Percentiles rank a stretch among this genome's conserved stretches.
Conservation (phyloP, 148 eudicot genomes). For the Pharnaceum exiguum region DNA sequence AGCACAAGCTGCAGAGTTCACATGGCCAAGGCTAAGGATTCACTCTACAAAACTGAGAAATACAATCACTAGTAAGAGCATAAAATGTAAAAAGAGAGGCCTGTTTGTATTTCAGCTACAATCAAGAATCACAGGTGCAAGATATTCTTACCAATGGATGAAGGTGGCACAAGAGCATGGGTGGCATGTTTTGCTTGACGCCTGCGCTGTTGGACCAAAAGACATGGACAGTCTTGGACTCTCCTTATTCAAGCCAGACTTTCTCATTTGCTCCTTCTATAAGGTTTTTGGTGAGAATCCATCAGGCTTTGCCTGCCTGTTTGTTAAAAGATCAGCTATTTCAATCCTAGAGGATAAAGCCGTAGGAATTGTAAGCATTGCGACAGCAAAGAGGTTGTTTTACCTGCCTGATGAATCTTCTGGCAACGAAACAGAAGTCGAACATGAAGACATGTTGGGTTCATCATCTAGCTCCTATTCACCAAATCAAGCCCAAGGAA, state of each 20-base stretch:
- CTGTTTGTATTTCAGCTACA: constrained; percentile 83
- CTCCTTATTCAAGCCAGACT: constrained; percentile 78
- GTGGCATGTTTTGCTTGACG: constrained; percentile 93
- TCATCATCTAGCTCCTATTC: constrained; percentile 22
- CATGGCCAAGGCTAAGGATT: constrained; percentile 84
- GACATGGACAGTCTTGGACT: constrained; percentile 92
- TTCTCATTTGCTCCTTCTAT: constrained; percentile 80
- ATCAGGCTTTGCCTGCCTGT: constrained; percentile 85
- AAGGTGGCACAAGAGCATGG: constrained; percentile 79
- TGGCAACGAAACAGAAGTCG: constrained; percentile 39
- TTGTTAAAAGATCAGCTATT: constrained; percentile 73
- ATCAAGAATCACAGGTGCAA: constrained; percentile 74
- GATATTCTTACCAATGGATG: constrained; percentile 99
- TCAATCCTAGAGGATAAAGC: constrained; percentile 42
- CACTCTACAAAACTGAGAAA: constrained; percentile 49
- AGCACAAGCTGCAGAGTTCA: constrained; percentile 65
- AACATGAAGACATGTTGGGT: constrained; percentile 16
- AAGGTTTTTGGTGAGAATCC: constrained; percentile 93
- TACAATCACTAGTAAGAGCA: constrained; percentile 49
- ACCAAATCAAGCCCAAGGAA: constrained; percentile 8
- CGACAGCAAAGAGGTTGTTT: constrained; percentile 36
- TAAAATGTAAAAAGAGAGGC: constrained; percentile 49
- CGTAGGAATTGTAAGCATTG: constrained; percentile 58
- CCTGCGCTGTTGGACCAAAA: constrained; percentile 92
- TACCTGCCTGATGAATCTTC: constrained; percentile 39